Evolutionary conservation across 768 basidiomycete genomes (phyloP).

Genomic region (Amanita muscaria): DNA sequence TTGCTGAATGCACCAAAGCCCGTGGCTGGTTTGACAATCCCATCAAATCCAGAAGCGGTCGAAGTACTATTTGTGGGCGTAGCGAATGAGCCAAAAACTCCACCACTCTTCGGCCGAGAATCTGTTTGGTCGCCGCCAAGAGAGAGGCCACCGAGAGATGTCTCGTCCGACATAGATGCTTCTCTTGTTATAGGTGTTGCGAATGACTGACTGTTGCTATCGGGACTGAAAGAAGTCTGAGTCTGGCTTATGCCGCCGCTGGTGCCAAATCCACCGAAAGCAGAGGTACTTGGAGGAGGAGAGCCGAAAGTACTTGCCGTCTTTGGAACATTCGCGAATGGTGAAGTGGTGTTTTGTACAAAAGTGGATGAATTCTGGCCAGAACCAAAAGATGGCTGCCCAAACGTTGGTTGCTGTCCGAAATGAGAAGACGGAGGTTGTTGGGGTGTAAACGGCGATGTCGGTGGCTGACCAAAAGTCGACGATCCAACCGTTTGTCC

Average conservation of each 20-base stretch:
- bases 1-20: slow-evolving; percentile 10
- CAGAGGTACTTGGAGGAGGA: slow-evolving; percentile 11
- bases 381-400: slow-evolving; percentile 21
- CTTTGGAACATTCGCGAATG: no score
- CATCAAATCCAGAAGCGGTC: slow-evolving; percentile 20
- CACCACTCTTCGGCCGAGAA: slow-evolving; percentile 21
- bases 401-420: slow-evolving; percentile 15
- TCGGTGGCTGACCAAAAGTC: slow-evolving; percentile 25
- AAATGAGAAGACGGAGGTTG: slow-evolving; percentile 7
- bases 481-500: slow-evolving; percentile 10
- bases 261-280: slow-evolving; percentile 13
- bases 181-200: slow-evolving; percentile 31
- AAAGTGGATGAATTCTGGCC: slow-evolving; percentile 9
- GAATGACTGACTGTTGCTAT: slow-evolving; percentile 13
- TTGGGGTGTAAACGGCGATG: slow-evolving; percentile 15
- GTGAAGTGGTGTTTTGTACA: neutral
- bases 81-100: slow-evolving; percentile 30
- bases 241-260: slow-evolving; percentile 13
- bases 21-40: slow-evolving; percentile 23
- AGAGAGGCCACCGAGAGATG: slow-evolving; percentile 29
- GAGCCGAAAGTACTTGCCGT: slow-evolving; percentile 14
- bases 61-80: slow-evolving; percentile 15
- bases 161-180: slow-evolving; percentile 38
- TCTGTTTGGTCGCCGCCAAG: slow-evolving; percentile 21
- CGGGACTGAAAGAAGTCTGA: slow-evolving; percentile 15